Evolutionary conservation across 768 basidiomycete species (phyloP), one percentile per base, ranked within the genome.

Genomic region (Vishniacozyma victoriae): DNA sequence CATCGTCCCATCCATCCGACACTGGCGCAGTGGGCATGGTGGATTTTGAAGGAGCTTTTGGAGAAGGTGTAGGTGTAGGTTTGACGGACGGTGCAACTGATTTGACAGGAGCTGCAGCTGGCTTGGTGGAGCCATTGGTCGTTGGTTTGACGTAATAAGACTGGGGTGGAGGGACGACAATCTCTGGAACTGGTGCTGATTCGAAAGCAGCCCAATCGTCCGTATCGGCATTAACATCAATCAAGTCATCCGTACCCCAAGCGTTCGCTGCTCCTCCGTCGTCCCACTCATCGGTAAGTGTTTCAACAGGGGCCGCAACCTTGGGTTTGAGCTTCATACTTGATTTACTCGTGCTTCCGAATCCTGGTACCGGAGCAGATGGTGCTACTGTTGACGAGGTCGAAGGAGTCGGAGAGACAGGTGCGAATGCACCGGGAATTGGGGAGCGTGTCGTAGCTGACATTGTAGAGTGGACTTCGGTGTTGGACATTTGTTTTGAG

Each of bases 151-250:
- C 52, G 40, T 69, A 64, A 37, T 69, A 64, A 18, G 52, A 54
- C 41, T 66, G 61, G 22, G 59, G 54, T 25, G 61, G 55, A 12
- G 60, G 65, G 0, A 60, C 59, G 2, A 60, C 55, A 20, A 64
- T 58, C 39, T 68, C 53, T 3, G 62, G 59, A n/a, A 57, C 47
- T 1, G 70, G 62, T 11, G 69, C 67, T 25, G 79, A 79, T 69
- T 88, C 86, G 57, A 89, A 89, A n/a, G 82, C 84, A 64, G 81
- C 87, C 92, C 92, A 99, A 66, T 96, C 93, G 60, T 84, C 92
- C 20, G 83, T 80, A 60, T 97, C 92, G 0, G 87, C 90, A 62
- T 90, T 84, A 3, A 96, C 83, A 64, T 99, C 91, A 69, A 96
- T 93, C 48, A 96, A 70, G 70, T 96, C 87, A n/a, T 64, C 68